Percentiles rank a stretch among this genome's conserved stretches.
phyloP scores from a whole-genome alignment of 2,329 filamentous ascomycete genomes.

The Fusarium nodosum region DNA sequence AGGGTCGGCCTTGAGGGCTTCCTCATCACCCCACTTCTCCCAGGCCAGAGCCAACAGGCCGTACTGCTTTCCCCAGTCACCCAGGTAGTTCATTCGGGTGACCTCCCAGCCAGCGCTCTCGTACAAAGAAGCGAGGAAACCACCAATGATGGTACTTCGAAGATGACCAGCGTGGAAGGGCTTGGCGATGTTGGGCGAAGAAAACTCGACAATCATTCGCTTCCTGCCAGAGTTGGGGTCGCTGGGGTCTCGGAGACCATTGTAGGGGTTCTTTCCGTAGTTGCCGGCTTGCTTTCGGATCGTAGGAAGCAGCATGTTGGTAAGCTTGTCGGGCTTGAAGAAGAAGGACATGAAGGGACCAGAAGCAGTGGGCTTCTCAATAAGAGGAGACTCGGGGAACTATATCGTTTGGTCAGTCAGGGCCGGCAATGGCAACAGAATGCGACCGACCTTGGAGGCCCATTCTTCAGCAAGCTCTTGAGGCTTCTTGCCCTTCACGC shows the following conservation, averaged over 20 bases:
- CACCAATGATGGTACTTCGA: constrained; percentile 83
- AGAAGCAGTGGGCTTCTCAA: constrained; percentile 76
- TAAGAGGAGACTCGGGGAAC: constrained; percentile 81
- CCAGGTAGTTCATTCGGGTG: constrained; percentile 72
- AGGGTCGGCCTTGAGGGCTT: constrained; percentile 77
- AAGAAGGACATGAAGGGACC: constrained; percentile 84
- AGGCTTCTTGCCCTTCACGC: constrained; percentile 79
- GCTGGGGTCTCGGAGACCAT: constrained; percentile 72
- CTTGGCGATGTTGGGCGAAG: constrained; percentile 88
- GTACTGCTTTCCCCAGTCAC: constrained; percentile 52
- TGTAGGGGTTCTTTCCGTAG: constrained; percentile 67
- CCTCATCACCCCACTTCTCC: constrained; percentile 80
- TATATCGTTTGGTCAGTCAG: constrained; percentile 51
- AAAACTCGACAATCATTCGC: constrained; percentile 83
- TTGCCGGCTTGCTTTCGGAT: constrained; percentile 72
- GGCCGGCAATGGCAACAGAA: not conserved
- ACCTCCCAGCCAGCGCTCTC: constrained; percentile 80
- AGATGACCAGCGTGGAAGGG: constrained; percentile 85
- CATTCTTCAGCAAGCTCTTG: constrained; percentile 72
- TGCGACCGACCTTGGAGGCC: constrained; percentile 66
- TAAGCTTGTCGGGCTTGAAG: constrained; percentile 78
- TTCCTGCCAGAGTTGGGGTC: constrained; percentile 73
- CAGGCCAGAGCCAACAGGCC: constrained; percentile 73
- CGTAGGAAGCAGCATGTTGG: constrained; percentile 75
- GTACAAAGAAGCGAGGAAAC: constrained; percentile 80